Percentiles rank a stretch among this genome's conserved stretches.
phyloP scores from a whole-genome alignment of 306 rosid species.

The Cicer chorassanicum region DNA sequence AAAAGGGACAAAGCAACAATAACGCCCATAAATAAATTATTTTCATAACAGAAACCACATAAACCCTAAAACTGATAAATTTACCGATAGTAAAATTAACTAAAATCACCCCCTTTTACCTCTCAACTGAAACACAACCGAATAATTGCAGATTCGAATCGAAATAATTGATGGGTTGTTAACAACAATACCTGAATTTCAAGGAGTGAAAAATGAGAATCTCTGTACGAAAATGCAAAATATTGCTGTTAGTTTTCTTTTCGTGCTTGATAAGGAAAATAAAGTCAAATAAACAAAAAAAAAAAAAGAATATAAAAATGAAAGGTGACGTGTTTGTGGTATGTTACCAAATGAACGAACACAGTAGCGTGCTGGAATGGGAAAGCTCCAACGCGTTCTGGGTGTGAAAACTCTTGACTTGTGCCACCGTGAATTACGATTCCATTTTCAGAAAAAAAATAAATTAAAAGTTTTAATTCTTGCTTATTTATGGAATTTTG shows the following conservation, averaged over 20 bases:
- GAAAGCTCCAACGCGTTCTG: slow-evolving; percentile 29
- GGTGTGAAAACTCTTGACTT: slow-evolving; percentile 44
- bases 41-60: slow-evolving; percentile 5
- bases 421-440: not conserved
- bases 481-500: not conserved
- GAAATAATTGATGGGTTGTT: slow-evolving; percentile 4
- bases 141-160: slow-evolving; percentile 17
- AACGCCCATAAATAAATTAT: not conserved
- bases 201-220: slow-evolving; percentile 23
- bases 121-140: slow-evolving; percentile 5
- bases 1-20: slow-evolving; percentile 8
- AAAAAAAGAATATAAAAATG: not conserved
- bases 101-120: not conserved
- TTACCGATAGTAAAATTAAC: not conserved
- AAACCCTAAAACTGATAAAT: slow-evolving; percentile 42
- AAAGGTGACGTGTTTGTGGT: not conserved
- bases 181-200: slow-evolving; percentile 39
- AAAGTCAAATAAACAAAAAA: not conserved
- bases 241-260: slow-evolving; percentile 7
- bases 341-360: slow-evolving; percentile 37
- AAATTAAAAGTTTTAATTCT: not conserved
- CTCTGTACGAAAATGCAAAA: slow-evolving; percentile 18
- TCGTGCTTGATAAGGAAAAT: slow-evolving; percentile 40
- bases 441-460: not conserved
- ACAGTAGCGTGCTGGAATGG: slow-evolving; percentile 14